Conservation (phyloP, 768 basidiomycete species). For the Harrya chromipes region DNA sequence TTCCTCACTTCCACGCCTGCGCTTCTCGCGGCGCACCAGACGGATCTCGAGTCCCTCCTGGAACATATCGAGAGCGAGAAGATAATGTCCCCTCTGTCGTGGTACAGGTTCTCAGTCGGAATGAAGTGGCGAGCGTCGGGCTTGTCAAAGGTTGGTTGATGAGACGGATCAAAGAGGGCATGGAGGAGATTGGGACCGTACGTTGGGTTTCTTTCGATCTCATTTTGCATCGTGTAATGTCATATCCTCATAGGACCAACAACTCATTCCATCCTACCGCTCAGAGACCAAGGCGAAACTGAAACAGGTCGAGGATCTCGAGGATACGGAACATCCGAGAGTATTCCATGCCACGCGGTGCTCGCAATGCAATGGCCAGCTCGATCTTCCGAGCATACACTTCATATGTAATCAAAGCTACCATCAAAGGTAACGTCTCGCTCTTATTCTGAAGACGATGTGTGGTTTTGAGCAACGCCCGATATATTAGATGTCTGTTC, state of each 20-base stretch:
- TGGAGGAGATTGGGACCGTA: conserved; percentile 78
- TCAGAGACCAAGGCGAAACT: conserved; percentile 77
- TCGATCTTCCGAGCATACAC: conserved; percentile 91
- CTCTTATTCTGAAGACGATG: neutral
- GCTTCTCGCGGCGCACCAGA: conserved; percentile 65
- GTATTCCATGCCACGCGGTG: conserved; percentile 96
- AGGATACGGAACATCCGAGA: conserved; percentile 72
- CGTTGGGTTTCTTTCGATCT: conserved; percentile 42
- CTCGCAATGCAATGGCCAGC: conserved; percentile 81
- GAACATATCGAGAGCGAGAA: conserved; percentile 75
- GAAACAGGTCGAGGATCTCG: conserved; percentile 77
- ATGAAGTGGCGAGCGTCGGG: conserved; percentile 88
- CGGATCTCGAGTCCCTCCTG: conserved; percentile 69
- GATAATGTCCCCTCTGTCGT: conserved; percentile 88
- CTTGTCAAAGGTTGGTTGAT: conserved; percentile 91
- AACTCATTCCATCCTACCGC: conserved; percentile 85
- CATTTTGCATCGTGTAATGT: neutral
- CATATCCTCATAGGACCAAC: conserved; percentile 60
- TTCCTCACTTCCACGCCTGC: conserved; percentile 84
- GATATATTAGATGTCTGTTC: conserved; percentile 65
- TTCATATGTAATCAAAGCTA: conserved; percentile 99
- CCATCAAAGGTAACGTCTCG: conserved; percentile 72
- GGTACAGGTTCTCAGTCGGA: conserved; percentile 84
- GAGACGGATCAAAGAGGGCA: conserved; percentile 67
- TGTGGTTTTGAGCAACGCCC: neutral